phyloP scores from a whole-genome alignment of 177 flowering plant species.

The Vitis hybrid region DNA sequence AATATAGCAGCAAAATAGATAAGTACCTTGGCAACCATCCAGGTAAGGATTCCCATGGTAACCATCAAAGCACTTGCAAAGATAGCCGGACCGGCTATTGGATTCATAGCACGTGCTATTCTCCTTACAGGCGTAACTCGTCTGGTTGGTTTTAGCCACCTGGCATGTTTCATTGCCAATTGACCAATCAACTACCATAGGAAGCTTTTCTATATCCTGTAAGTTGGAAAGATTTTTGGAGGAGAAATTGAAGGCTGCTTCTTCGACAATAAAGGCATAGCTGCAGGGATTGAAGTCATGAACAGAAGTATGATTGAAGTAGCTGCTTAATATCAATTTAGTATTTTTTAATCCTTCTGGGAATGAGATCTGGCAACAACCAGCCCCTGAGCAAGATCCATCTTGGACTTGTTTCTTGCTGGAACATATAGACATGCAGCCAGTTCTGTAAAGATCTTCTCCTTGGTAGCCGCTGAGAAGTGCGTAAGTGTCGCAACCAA shows the following conservation, averaged over 20 bases:
- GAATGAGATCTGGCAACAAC: neutral
- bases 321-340: neutral
- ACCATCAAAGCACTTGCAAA: slow-evolving; percentile 11
- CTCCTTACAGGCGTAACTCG: slow-evolving; percentile 10
- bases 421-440: too few relatives aligned
- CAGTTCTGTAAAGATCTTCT: too few relatives aligned
- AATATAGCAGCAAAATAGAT: neutral
- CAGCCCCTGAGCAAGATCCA: too few relatives aligned
- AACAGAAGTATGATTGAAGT: neutral
- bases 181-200: slow-evolving; percentile 30
- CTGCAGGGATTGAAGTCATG: slow-evolving; percentile 19
- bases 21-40: slow-evolving; percentile 15
- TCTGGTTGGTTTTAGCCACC: slow-evolving; percentile 4
- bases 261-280: slow-evolving; percentile 27
- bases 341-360: neutral
- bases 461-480: too few relatives aligned
- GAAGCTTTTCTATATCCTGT: slow-evolving; percentile 5
- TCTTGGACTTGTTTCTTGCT: too few relatives aligned
- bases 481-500: too few relatives aligned
- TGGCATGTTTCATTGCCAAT: slow-evolving; percentile 21
- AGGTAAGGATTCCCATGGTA: slow-evolving; percentile 14
- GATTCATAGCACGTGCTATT: slow-evolving; percentile 14
- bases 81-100: slow-evolving; percentile 5
- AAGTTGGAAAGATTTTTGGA: neutral
- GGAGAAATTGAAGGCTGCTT: slow-evolving; percentile 18